These are phyloP conservation scores for Fusarium sp. DNA, from an alignment of 2,329 filamentous ascomycete genomes.

Conservation along the genomic window DNA sequence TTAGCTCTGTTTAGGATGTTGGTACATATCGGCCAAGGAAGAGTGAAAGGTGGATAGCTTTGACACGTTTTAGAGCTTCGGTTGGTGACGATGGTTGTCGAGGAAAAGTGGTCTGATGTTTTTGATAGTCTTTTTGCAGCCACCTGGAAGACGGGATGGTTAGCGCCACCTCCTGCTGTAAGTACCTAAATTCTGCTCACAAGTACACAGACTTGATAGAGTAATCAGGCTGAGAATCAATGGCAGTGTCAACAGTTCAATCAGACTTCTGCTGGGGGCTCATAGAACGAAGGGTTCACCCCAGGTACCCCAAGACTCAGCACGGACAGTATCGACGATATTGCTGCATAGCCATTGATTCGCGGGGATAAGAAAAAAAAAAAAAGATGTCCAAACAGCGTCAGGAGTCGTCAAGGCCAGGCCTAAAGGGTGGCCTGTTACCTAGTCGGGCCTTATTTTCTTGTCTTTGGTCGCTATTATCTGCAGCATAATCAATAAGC, in stretches of 20 bases:
- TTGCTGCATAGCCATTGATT: constrained; percentile 30
- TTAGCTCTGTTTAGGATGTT: constrained; percentile 20
- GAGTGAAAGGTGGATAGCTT: constrained; percentile 29
- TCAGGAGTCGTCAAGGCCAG: not conserved
- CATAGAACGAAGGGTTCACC: not conserved
- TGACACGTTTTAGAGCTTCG: constrained; percentile 24
- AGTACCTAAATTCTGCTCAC: constrained; percentile 5
- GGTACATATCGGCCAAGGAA: constrained; percentile 19
- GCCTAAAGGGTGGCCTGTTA: constrained; percentile 35
- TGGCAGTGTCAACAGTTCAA: constrained; percentile 4
- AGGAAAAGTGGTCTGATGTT: constrained; percentile 37
- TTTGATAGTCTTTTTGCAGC: constrained; percentile 29
- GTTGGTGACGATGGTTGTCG: constrained; percentile 22
- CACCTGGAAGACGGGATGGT: constrained; percentile 14
- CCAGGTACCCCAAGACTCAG: not conserved
- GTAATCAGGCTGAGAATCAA: constrained; percentile 21
- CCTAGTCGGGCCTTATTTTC: constrained; percentile 46
- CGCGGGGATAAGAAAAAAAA: constrained; percentile 19
- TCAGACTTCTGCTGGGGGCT: constrained; percentile 7
- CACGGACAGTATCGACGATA: not conserved
- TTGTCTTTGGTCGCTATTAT: constrained; percentile 13
- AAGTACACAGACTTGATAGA: not conserved
- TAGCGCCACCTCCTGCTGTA: constrained; percentile 29
- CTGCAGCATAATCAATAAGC: constrained; percentile 29
- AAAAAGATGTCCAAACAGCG: constrained; percentile 16